Conservation (phyloP, 2,329 filamentous ascomycete species). For the Alternaria ventricosa region DNA sequence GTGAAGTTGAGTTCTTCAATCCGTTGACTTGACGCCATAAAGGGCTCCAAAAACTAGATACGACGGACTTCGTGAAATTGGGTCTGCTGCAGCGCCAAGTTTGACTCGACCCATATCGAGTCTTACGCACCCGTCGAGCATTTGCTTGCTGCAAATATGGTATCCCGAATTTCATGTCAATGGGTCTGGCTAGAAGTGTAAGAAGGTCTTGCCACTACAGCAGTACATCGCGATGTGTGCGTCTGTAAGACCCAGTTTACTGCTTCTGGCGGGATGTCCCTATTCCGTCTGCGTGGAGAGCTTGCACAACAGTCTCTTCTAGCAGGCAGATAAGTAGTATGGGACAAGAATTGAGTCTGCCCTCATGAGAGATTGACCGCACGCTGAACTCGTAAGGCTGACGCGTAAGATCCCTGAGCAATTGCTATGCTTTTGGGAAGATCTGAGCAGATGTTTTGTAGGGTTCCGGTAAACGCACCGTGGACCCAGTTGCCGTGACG, state of each 20-base stretch:
- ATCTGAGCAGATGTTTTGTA: background rate
- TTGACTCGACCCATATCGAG: background rate
- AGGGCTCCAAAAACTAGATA: background rate
- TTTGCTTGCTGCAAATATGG: background rate
- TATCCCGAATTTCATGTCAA: background rate
- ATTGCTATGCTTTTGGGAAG: background rate
- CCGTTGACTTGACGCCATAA: background rate
- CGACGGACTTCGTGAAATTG: background rate
- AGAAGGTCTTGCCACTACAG: background rate
- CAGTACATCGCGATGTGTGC: background rate
- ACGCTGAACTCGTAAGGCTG: background rate
- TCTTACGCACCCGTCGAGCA: background rate
- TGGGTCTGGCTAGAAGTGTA: background rate
- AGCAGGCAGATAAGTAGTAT: background rate
- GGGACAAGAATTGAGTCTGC: background rate
- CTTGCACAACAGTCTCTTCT: background rate
- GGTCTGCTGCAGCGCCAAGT: background rate
- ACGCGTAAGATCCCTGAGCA: background rate
- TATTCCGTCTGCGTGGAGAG: background rate
- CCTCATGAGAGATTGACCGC: background rate
- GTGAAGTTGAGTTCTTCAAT: background rate
- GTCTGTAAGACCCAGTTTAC: background rate
- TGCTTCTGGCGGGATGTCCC: background rate
- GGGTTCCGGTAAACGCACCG: background rate
- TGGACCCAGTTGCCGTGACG: background rate